These are phyloP conservation scores for Mollisiaceae sp. DNA, from an alignment of 2,329 filamentous ascomycete genomes.

Conservation along the genomic window DNA sequence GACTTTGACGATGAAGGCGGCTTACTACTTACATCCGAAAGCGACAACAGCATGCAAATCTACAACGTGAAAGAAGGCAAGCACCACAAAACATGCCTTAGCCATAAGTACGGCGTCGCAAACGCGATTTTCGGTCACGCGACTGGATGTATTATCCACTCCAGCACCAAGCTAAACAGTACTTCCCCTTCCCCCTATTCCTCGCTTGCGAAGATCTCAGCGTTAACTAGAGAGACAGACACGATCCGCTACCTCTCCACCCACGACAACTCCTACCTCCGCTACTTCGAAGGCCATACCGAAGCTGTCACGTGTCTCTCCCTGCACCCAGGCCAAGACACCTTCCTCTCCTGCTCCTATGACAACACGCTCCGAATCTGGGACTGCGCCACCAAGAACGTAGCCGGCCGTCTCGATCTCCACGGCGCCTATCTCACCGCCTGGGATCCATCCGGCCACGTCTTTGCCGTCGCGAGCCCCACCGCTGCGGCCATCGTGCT, in stretches of 20 bases:
- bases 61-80: slow-evolving; percentile 93
- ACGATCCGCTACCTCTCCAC: slow-evolving; percentile 86
- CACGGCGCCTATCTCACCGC: slow-evolving; percentile 81
- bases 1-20: slow-evolving; percentile 97
- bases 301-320: slow-evolving; percentile 81
- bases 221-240: slow-evolving; percentile 52
- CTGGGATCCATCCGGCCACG: slow-evolving; percentile 89
- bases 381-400: slow-evolving; percentile 77
- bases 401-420: slow-evolving; percentile 80
- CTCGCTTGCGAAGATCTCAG: not conserved
- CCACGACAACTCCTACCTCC: slow-evolving; percentile 95
- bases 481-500: slow-evolving; percentile 80
- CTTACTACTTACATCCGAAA: slow-evolving; percentile 86
- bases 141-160: slow-evolving; percentile 85
- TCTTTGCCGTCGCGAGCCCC: slow-evolving; percentile 89
- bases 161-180: slow-evolving; percentile 94
- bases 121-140: slow-evolving; percentile 94
- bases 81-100: slow-evolving; percentile 85
- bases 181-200: slow-evolving; percentile 36
- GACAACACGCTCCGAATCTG: slow-evolving; percentile 93
- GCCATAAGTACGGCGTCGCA: slow-evolving; percentile 96
- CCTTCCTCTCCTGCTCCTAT: slow-evolving; percentile 88
- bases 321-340: slow-evolving; percentile 84
- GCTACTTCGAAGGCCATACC: slow-evolving; percentile 93
- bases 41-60: slow-evolving; percentile 93